Evolutionary conservation across 495 filamentous ascomycete species (phyloP), one percentile per base, ranked within the genome.

Genomic region (Podospora pseudocomata): DNA sequence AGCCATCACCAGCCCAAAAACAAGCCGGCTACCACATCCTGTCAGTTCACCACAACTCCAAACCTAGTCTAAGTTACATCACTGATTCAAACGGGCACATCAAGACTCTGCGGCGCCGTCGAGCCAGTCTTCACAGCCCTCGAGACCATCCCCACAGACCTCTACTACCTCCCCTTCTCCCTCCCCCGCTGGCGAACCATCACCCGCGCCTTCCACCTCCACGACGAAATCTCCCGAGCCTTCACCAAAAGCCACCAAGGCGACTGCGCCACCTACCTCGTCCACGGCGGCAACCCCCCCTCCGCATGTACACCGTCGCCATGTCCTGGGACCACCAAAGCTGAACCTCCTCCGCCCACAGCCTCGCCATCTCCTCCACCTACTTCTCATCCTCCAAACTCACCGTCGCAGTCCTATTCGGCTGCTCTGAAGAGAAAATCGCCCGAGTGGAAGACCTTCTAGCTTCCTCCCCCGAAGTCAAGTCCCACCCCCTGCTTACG

Each of bases 401-500:
- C 18, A 58, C 55, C 5, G n/a, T 58, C 4, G 55, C 55, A 6
- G 55, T 26, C 4, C 20, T 58, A 15, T 58, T 20, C 18, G 19
- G 55, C 5, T 58, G 55, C 18, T 20, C n/a, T 0, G 18, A 58
- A 19, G 5, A 26, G 7, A 18, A 58, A 26, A 58, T 58, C 18
- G 18, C 7, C 2, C 20, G n/a, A 11, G 55, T 58, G 5, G 55
- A 58, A 11, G 1, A 63, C 0, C 70, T 72, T 4, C 62, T 69
- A 0, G 0, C 13, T 2, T 16, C 4, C 3, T 69, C 67, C 3
- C 70, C 67, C 4, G 70, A 69, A 39, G 67, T 72, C 16, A 39
- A 23, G n/a, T 20, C 55, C 15, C 67, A 72, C 27, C 70, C 70
- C 1, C 32, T 69, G 7, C 70, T 72, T 5, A 67, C 69, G 62